A percentile compares a stretch with the other conserved stretches of the same genome.
Evolutionary conservation across 1,139 yeast genomes (phyloP).

Genomic region (Spencermartinsiella ligniputridi): DNA sequence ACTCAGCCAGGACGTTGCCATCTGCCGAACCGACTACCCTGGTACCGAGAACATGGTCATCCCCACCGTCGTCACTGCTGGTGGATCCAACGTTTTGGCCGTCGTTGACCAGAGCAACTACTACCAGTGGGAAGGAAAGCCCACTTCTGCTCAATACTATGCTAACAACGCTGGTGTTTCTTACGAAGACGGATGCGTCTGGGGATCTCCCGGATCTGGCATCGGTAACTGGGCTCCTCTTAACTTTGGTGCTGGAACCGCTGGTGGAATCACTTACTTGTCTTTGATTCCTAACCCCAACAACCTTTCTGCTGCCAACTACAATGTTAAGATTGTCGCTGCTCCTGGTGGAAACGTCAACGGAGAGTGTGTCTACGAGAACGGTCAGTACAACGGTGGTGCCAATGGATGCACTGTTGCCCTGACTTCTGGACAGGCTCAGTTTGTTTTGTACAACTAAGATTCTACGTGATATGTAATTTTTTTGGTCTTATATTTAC

Average conservation of each 20-base stretch:
- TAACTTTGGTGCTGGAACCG: constrained; percentile 87
- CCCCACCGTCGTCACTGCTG: constrained; percentile 78
- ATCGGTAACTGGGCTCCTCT: constrained; percentile 99
- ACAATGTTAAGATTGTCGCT: constrained; percentile 80
- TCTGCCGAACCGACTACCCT: constrained; percentile 98
- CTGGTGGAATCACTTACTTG: constrained; percentile 74
- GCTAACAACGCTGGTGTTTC: constrained; percentile 95
- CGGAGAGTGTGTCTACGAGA: constrained; percentile 77
- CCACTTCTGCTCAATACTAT: constrained; percentile 92
- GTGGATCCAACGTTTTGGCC: constrained; percentile 60
- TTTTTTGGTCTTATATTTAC: neutral
- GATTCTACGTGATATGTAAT: constrained; percentile 8
- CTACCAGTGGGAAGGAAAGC: constrained; percentile 76
- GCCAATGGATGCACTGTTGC: constrained; percentile 90
- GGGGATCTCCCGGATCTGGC: constrained; percentile 80
- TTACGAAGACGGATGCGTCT: constrained; percentile 82
- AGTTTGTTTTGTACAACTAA: constrained; percentile 55
- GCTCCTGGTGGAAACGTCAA: constrained; percentile 55
- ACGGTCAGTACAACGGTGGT: constrained; percentile 74
- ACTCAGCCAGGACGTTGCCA: constrained; percentile 62
- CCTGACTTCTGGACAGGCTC: constrained; percentile 76
- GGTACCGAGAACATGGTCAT: constrained; percentile 98
- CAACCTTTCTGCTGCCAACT: constrained; percentile 73
- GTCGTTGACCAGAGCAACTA: constrained; percentile 74
- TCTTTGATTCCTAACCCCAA: constrained; percentile 95